Conservation (phyloP, 345 rosid genomes). For the Citrus medica region DNA sequence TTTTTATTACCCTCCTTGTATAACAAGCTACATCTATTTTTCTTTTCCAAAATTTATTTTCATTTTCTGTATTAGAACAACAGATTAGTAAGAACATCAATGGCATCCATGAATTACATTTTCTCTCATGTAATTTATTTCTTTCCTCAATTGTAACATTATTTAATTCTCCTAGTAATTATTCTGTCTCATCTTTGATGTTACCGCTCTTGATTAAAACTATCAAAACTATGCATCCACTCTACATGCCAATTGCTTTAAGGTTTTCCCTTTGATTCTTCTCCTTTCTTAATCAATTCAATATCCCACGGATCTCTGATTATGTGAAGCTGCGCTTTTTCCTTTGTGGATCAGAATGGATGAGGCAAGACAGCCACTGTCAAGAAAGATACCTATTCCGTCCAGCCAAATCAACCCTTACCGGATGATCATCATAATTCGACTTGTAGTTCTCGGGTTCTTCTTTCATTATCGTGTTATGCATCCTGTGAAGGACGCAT, state of each 20-base stretch:
- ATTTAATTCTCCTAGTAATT: neutral
- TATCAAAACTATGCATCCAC: neutral
- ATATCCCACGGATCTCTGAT: neutral
- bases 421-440: constrained; percentile 47
- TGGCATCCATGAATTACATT: neutral
- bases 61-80: neutral
- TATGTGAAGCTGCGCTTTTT: neutral
- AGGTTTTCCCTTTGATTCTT: neutral
- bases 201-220: neutral
- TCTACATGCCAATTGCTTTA: neutral
- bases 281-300: neutral
- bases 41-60: neutral
- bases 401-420: constrained; percentile 59
- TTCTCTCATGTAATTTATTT: neutral
- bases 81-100: neutral
- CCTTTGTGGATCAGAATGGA: constrained; percentile 37
- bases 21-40: neutral
- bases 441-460: constrained; percentile 47
- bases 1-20: neutral
- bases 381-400: constrained; percentile 43
- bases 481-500: constrained; percentile 51
- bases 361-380: constrained; percentile 55
- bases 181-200: neutral
- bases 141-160: neutral
- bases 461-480: constrained; percentile 51